Percentiles rank a stretch among this genome's conserved stretches.
Conservation (phyloP, 2,329 filamentous ascomycete genomes). For the Parastagonospora avenae region DNA sequence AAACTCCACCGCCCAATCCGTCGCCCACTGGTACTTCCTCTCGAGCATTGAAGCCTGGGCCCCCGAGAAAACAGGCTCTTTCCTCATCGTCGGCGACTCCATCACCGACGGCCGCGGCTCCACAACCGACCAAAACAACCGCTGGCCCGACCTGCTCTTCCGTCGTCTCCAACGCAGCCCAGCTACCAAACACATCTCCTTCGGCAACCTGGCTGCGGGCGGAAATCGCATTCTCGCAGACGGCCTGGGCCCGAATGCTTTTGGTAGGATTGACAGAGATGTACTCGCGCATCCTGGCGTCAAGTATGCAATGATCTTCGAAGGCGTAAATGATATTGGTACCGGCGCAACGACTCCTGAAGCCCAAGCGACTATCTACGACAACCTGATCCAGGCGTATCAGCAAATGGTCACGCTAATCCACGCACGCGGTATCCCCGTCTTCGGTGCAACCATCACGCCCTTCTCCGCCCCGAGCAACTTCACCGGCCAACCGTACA, state of each 20-base stretch:
- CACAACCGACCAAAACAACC: conserved; percentile 18
- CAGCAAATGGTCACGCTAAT: conserved; percentile 61
- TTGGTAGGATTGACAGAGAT: conserved; percentile 67
- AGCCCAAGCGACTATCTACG: conserved; percentile 56
- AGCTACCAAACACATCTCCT: conserved; percentile 51
- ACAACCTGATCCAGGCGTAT: conserved; percentile 61
- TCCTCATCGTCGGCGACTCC: conserved; percentile 66
- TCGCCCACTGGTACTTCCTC: conserved; percentile 62
- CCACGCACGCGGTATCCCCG: conserved; percentile 59
- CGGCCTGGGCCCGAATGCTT: conserved; percentile 65
- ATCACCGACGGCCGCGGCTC: conserved; percentile 68
- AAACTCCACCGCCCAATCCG: conserved; percentile 39
- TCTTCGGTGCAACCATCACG: conserved; percentile 70
- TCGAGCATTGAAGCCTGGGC: conserved; percentile 61
- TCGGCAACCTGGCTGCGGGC: conserved; percentile 70
- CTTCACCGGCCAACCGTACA: conserved; percentile 58
- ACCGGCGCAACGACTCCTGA: conserved; percentile 51
- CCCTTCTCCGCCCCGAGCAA: conserved; percentile 59
- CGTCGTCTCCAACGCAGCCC: conserved; percentile 56
- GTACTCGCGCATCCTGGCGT: conserved; percentile 63
- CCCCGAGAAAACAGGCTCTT: conserved; percentile 49
- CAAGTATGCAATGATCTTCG: conserved; percentile 68
- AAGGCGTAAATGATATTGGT: conserved; percentile 71
- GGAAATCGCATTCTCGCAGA: conserved; percentile 68
- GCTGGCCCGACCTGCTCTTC: conserved; percentile 41